A percentile compares a stretch with the other conserved stretches of the same genome.
phyloP scores from a whole-genome alignment of 1,284 basidiomycete species.

The Puccinia polysora region DNA sequence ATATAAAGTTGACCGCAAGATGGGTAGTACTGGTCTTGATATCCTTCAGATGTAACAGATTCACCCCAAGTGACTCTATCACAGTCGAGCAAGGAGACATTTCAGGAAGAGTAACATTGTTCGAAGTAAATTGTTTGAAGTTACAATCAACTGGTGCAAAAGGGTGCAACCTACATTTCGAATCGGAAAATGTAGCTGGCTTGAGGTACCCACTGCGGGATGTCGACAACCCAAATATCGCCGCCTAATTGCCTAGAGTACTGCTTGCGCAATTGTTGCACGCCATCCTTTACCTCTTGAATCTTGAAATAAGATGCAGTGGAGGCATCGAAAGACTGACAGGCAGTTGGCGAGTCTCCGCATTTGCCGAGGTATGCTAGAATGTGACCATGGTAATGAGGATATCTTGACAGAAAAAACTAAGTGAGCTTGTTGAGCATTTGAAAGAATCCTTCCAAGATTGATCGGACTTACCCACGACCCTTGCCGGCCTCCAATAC shows the following conservation, averaged over 20 bases:
- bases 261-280: constrained; percentile 12
- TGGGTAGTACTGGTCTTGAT: constrained; percentile 42
- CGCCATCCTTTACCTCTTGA: constrained; percentile 16
- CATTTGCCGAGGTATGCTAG: constrained; percentile 30
- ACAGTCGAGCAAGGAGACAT: too few species aligned
- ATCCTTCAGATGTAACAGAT: constrained; percentile 22
- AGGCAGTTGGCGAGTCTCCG: constrained; percentile 14
- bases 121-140: background rate
- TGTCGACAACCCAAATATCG: constrained; percentile 35
- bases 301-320: constrained; percentile 32
- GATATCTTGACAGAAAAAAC: constrained; percentile 13
- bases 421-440: background rate
- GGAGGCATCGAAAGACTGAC: constrained; percentile 35
- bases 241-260: constrained; percentile 1
- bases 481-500: constrained; percentile 26
- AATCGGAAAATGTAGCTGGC: constrained; percentile 43
- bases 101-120: too few species aligned
- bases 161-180: constrained; percentile 22
- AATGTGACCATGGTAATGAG: constrained; percentile 40
- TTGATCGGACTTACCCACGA: constrained; percentile 18
- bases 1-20: constrained; percentile 40
- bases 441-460: background rate
- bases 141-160: background rate
- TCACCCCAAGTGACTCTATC: constrained; percentile 26
- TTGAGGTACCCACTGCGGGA: constrained; percentile 14